Conservation (phyloP, 495 filamentous ascomycete species). For the Daldinia childiae region DNA sequence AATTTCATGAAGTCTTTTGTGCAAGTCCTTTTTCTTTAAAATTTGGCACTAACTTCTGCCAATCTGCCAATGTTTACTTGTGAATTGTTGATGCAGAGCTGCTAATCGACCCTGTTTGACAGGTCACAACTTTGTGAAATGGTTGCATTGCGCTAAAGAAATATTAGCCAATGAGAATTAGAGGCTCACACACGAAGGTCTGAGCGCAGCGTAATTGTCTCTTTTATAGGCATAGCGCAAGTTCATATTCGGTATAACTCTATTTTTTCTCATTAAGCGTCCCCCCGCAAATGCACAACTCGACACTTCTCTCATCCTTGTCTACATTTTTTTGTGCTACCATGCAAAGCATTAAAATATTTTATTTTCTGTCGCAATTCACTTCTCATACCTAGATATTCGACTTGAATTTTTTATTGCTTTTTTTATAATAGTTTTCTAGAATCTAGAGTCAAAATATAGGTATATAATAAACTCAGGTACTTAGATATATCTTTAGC, state of each 20-base stretch:
- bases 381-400: background rate
- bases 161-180: slow-evolving; percentile 10
- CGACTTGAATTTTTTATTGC: slow-evolving; percentile 12
- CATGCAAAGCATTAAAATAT: slow-evolving; percentile 1
- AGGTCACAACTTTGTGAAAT: slow-evolving; percentile 39
- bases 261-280: background rate
- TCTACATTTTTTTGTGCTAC: slow-evolving; percentile 10
- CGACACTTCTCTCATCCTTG: slow-evolving; percentile 3
- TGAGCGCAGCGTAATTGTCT: background rate
- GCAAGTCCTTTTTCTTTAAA: background rate
- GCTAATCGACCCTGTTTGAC: slow-evolving; percentile 18
- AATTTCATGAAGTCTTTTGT: slow-evolving; percentile 11
- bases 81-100: slow-evolving; percentile 42
- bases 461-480: background rate
- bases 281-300: slow-evolving; percentile 39
- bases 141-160: slow-evolving; percentile 27
- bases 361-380: background rate
- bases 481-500: background rate
- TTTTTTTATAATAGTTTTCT: background rate
- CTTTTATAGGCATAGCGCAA: slow-evolving; percentile 1
- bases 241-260: slow-evolving; percentile 3
- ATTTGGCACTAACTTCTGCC: slow-evolving; percentile 12
- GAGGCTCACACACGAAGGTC: background rate
- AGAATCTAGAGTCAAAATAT: background rate
- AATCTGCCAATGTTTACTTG: slow-evolving; percentile 36